Evolutionary conservation across 371 early-diverging fungal genomes (phyloP).

Genomic region (Mortierella sp.): DNA sequence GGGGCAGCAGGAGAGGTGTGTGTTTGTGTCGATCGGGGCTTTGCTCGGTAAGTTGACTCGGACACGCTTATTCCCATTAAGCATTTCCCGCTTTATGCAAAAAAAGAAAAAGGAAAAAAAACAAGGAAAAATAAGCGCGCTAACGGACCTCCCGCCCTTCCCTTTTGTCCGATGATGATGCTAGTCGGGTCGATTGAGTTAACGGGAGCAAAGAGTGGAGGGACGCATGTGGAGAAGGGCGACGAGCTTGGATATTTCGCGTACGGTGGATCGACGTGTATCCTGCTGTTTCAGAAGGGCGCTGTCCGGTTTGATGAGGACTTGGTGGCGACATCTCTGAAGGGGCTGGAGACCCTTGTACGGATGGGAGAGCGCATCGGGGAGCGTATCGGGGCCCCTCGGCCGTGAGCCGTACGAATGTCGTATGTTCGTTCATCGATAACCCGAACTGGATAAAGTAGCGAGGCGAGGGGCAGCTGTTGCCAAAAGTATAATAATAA

Average conservation of each 20-base stretch:
- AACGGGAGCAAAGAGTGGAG: constrained; percentile 57
- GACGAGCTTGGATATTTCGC: constrained; percentile 81
- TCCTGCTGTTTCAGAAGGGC: constrained; percentile 70
- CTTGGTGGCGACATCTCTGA: constrained; percentile 62
- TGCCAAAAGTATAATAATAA: not conserved
- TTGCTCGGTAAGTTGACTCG: constrained; percentile 30
- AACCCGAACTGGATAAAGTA: not conserved
- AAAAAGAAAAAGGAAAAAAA: no score
- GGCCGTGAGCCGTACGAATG: no score
- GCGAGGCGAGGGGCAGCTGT: no score
- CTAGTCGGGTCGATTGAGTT: constrained; percentile 63
- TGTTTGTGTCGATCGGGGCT: constrained; percentile 63
- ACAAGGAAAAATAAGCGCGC: no score
- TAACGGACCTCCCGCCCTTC: not conserved
- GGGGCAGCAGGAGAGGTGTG: constrained; percentile 51
- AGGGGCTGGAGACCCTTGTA: constrained; percentile 70
- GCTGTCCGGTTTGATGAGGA: constrained; percentile 73
- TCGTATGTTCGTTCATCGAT: no score
- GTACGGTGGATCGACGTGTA: constrained; percentile 76
- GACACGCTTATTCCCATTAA: not conserved
- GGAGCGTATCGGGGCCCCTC: not conserved
- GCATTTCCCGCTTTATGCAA: not conserved
- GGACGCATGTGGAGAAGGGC: constrained; percentile 57
- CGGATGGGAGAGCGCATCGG: constrained; percentile 62
- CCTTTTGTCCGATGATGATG: not conserved